Evolutionary conservation across 345 rosid genomes (phyloP).

Genomic region (Corymbia maculata): DNA sequence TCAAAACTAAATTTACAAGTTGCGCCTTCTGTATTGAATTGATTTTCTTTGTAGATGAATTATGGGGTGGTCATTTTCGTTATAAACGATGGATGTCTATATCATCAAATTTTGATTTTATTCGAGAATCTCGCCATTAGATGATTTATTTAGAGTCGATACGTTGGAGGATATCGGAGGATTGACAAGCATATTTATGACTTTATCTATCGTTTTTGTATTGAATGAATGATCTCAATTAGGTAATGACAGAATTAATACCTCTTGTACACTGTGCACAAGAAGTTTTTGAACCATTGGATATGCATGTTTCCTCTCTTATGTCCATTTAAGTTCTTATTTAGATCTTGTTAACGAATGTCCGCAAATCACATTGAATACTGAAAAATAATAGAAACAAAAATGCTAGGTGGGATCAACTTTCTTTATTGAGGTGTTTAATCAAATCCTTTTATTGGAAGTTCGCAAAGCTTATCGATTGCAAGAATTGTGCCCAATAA

Average conservation of each 20-base stretch:
- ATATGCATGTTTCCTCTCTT: background rate
- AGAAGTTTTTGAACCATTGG: background rate
- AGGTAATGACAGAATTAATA: background rate
- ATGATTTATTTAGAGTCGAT: background rate
- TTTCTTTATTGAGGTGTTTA: background rate
- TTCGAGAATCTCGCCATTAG: background rate
- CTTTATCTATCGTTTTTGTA: background rate
- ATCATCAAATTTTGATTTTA: background rate
- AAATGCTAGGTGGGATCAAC: background rate
- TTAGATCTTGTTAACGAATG: background rate
- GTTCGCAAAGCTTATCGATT: background rate
- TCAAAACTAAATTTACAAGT: background rate
- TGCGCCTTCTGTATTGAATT: background rate
- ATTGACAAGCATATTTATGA: fast-evolving
- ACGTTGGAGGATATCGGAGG: background rate
- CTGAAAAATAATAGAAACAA: background rate
- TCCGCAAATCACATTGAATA: background rate
- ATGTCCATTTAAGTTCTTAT: background rate
- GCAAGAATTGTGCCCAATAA: background rate
- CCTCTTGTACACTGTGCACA: background rate
- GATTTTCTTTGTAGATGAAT: background rate
- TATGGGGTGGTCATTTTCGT: background rate
- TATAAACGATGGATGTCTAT: background rate
- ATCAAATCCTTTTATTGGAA: background rate
- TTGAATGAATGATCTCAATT: background rate